These are phyloP conservation scores for Harringtonia aguacate DNA, from an alignment of 2,329 filamentous ascomycete species.

Conservation along the genomic window DNA sequence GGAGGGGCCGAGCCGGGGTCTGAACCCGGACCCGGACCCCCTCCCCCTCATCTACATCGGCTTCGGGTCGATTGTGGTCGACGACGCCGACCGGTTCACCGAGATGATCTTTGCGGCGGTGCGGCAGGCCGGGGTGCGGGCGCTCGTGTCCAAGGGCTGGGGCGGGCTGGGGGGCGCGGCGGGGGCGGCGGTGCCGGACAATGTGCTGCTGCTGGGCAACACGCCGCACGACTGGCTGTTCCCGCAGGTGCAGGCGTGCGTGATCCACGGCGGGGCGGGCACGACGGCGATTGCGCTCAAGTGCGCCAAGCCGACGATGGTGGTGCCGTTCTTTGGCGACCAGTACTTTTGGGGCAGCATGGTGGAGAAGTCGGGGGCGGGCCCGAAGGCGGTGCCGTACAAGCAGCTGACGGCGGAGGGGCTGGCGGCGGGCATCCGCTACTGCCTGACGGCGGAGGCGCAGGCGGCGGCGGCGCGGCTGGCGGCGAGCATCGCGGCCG, in stretches of 20 bases:
- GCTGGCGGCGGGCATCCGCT: constrained; percentile 59
- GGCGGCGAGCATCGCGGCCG: constrained; percentile 46
- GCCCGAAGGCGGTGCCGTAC: constrained; percentile 57
- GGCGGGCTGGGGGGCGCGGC: constrained; percentile 52
- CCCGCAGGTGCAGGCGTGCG: constrained; percentile 51
- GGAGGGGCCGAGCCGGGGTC: too few relatives aligned
- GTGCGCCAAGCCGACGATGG: constrained; percentile 60
- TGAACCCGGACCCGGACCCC: too few relatives aligned
- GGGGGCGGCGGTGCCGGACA: constrained; percentile 40
- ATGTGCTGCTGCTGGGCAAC: constrained; percentile 63
- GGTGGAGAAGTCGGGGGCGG: constrained; percentile 52
- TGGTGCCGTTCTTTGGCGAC: constrained; percentile 72
- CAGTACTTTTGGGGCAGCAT: constrained; percentile 70
- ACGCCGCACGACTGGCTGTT: constrained; percentile 72
- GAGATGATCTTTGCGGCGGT: constrained; percentile 62
- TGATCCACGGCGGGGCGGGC: constrained; percentile 70
- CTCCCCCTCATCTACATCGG: constrained; percentile 61
- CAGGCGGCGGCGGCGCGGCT: constrained; percentile 46
- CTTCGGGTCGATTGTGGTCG: constrained; percentile 66
- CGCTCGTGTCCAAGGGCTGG: constrained; percentile 67
- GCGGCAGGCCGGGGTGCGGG: constrained; percentile 53
- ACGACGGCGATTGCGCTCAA: constrained; percentile 67
- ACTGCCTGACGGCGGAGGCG: constrained; percentile 53
- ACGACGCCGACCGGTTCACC: constrained; percentile 59
- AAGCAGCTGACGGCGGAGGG: constrained; percentile 54